Percentiles rank a stretch among this genome's conserved stretches.
phyloP scores from a whole-genome alignment of 2,329 filamentous ascomycete species.

The Neofusicoccum laricinum region DNA sequence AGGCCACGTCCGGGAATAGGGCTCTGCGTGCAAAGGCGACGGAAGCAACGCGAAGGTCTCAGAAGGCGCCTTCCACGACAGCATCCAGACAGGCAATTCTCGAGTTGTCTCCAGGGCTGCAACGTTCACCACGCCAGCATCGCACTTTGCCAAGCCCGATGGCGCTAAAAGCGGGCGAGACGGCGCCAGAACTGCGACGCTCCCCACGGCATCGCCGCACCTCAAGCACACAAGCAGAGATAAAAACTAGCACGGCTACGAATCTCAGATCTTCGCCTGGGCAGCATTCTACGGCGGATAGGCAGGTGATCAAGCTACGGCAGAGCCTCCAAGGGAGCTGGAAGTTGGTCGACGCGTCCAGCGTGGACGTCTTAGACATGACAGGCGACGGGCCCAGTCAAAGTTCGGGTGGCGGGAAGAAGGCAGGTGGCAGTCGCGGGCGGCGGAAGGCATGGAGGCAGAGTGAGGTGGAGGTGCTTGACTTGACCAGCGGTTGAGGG shows the following conservation, averaged over 20 bases:
- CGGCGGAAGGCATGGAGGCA: slow-evolving; percentile 33
- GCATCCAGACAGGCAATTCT: neutral
- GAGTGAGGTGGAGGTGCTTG: slow-evolving; percentile 35
- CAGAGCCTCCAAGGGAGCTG: slow-evolving; percentile 33
- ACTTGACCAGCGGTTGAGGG: slow-evolving; percentile 24
- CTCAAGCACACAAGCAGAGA: neutral
- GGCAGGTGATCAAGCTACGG: slow-evolving; percentile 20
- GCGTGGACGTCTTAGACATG: slow-evolving; percentile 24
- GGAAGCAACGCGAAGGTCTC: no score
- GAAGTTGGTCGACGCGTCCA: slow-evolving; percentile 27
- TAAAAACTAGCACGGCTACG: no score
- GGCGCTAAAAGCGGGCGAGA: slow-evolving; percentile 27
- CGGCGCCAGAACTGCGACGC: neutral
- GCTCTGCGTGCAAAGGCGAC: neutral
- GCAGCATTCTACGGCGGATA: neutral
- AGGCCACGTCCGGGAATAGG: neutral
- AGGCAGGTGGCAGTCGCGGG: neutral
- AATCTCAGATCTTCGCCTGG: no score
- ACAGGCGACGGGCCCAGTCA: slow-evolving; percentile 32
- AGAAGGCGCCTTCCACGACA: neutral
- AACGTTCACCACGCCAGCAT: slow-evolving; percentile 26
- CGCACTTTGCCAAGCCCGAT: slow-evolving; percentile 13
- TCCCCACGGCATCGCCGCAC: neutral
- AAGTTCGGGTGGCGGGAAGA: neutral
- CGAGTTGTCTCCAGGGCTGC: neutral